A percentile compares a stretch with the other conserved stretches of the same genome.
Conservation (phyloP, 1,284 basidiomycete genomes). For the Marasmius oreades region DNA sequence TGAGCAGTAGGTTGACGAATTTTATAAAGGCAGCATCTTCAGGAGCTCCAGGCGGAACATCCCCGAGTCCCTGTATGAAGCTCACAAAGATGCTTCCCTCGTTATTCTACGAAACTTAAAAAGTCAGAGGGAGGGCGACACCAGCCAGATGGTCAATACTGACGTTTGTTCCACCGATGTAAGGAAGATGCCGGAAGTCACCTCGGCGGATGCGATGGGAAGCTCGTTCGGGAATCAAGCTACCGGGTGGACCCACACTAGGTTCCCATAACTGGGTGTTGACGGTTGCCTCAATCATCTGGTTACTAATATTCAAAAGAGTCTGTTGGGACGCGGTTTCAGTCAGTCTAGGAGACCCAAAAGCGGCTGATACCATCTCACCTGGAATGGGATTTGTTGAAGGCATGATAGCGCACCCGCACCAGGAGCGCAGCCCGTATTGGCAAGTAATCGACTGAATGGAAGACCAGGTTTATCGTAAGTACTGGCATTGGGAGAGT, state of each 20-base stretch:
- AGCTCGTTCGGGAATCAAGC: conserved; percentile 45
- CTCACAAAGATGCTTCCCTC: conserved; percentile 46
- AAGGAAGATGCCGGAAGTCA: conserved; percentile 52
- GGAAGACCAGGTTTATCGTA: conserved; percentile 56
- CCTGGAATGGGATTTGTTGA: conserved; percentile 46
- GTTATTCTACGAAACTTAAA: conserved; percentile 38
- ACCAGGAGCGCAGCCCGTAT: conserved; percentile 44
- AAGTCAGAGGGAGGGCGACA: too few species aligned
- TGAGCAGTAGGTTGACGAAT: conserved; percentile 43
- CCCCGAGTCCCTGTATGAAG: conserved; percentile 32
- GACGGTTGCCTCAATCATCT: conserved; percentile 40
- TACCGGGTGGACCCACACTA: conserved; percentile 48
- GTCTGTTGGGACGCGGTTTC: conserved; percentile 27
- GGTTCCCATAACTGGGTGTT: conserved; percentile 60
- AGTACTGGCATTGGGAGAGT: conserved; percentile 44
- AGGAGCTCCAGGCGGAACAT: conserved; percentile 26
- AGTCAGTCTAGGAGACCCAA: not conserved
- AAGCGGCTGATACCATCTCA: conserved; percentile 15
- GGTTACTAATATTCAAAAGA: conserved; percentile 43
- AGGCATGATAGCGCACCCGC: conserved; percentile 43
- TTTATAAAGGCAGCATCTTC: conserved; percentile 39
- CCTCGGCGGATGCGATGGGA: conserved; percentile 45
- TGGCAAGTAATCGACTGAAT: conserved; percentile 42
- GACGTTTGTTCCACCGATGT: conserved; percentile 53
- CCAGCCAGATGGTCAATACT: conserved; percentile 16